These are phyloP conservation scores for Adansonia digitata DNA, from an alignment of 345 rosid species.

Conservation along the genomic window DNA sequence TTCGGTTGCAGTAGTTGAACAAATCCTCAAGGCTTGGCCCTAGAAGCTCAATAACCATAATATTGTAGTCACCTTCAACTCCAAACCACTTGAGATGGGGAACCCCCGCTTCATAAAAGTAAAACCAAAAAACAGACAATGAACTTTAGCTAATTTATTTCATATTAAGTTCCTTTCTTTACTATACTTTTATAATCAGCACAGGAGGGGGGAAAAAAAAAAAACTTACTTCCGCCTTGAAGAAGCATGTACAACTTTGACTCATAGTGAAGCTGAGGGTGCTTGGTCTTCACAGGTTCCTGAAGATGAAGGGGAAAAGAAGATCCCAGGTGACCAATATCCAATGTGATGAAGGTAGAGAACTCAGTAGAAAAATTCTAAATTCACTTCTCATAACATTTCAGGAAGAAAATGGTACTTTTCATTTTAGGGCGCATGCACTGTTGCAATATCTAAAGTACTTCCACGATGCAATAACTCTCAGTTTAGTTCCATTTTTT, in stretches of 20 bases:
- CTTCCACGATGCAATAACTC: background rate
- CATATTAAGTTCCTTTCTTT: background rate
- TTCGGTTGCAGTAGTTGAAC: conserved; percentile 55
- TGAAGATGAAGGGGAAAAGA: background rate
- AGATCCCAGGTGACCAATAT: background rate
- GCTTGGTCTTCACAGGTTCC: conserved; percentile 33
- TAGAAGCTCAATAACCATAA: conserved; percentile 57
- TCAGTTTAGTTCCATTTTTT: background rate
- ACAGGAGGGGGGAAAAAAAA: background rate
- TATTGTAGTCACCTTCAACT: conserved; percentile 55
- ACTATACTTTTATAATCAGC: background rate
- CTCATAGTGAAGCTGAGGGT: conserved; percentile 34
- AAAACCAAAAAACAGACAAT: conserved; percentile 9
- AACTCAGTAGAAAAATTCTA: background rate
- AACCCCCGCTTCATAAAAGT: conserved; percentile 41
- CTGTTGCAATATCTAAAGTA: background rate
- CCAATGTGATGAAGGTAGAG: background rate
- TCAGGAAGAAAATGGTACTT: background rate
- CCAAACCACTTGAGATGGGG: conserved; percentile 64
- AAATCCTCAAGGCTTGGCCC: conserved; percentile 71
- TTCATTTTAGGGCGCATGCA: background rate
- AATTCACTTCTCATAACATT: background rate
- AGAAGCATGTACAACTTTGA: conserved; percentile 30
- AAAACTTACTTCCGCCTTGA: conserved; percentile 38
- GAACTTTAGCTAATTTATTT: conserved; percentile 8